Conservation (phyloP, 305 asterid genomes). For the Solanum hybrid region DNA sequence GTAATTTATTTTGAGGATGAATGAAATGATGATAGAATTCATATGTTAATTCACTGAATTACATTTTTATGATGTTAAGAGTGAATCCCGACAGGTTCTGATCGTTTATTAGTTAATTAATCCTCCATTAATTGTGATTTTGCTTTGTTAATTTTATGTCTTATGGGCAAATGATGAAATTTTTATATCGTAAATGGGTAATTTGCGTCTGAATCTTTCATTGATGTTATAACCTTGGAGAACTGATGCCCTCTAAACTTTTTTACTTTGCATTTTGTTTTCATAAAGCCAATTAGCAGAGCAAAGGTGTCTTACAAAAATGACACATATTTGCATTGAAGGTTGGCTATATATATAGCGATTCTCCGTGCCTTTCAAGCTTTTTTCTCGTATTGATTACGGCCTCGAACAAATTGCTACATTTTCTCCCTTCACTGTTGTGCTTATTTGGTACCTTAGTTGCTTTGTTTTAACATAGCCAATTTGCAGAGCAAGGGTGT, state of each 20-base stretch:
- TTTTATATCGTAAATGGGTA: constrained; percentile 34
- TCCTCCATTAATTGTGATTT: neutral
- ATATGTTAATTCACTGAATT: constrained; percentile 44
- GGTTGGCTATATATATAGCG: constrained; percentile 45
- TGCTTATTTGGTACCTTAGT: neutral
- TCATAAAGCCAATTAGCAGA: constrained; percentile 55
- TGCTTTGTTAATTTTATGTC: neutral
- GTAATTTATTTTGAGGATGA: neutral
- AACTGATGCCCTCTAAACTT: constrained; percentile 27
- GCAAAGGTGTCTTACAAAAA: constrained; percentile 36
- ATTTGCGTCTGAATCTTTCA: constrained; percentile 38
- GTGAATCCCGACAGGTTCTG: constrained; percentile 68
- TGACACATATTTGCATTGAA: constrained; percentile 57
- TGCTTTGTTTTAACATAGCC: constrained; percentile 18
- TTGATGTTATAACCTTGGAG: constrained; percentile 51
- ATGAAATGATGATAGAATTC: constrained; percentile 39
- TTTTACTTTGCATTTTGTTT: neutral
- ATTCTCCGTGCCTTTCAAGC: constrained; percentile 61
- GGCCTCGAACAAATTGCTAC: constrained; percentile 35
- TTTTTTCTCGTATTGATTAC: constrained; percentile 21
- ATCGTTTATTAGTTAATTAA: neutral
- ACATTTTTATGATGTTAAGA: constrained; percentile 25
- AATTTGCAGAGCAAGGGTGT: constrained; percentile 68
- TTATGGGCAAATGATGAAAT: constrained; percentile 33
- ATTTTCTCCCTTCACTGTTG: neutral